Evolutionary conservation across 306 rosid genomes (phyloP), one percentile per base, ranked within the genome.

Genomic region (Sesbania bispinosa): DNA sequence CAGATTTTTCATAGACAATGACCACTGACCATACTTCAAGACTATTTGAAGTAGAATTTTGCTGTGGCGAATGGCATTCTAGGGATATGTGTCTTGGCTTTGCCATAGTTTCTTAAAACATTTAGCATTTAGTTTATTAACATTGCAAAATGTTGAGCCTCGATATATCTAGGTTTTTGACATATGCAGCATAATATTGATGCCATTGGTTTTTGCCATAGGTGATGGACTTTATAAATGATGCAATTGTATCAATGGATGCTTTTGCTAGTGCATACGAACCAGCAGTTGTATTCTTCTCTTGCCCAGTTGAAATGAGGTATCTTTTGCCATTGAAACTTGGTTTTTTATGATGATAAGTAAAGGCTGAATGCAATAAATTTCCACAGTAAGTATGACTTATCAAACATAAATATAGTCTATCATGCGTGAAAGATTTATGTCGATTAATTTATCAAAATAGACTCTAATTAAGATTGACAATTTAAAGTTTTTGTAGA

Each of bases 221-320:
- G 99, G 99, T 95, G 66, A 86, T 91, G 88, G 99, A 95, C 87
- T 95, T 89, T 68, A 80, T 95, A 62, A 91, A 95, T 54, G 99
- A 95, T 79, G 97, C 93, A 65, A 74, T 88, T 71, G 91, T 86
- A 67, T 89, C 93, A 54, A 69, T 89, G 86, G 93, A 95, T 80
- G 89, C 93, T 67, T 88, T 89, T 69, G 77, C 88, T 33, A 39
- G 77, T 62, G 88, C 90, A 69, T 89, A 91, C 50, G 71, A 83
- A 74, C 87, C 86, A 11, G 90, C 99, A 8, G 88, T 96, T 67
- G 21, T 89, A 43, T 85, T 86, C 85, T 95, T 95, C 66, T 82
- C 85, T 70, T 89, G 85, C 72, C 90, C 97, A 54, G 81, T 84
- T 77, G 96, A 89, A 82, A 84, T 68, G 41, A 89, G 99, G 97